Conservation (phyloP, 192 early-diverging fungal species). For the Dispira parvispora region DNA sequence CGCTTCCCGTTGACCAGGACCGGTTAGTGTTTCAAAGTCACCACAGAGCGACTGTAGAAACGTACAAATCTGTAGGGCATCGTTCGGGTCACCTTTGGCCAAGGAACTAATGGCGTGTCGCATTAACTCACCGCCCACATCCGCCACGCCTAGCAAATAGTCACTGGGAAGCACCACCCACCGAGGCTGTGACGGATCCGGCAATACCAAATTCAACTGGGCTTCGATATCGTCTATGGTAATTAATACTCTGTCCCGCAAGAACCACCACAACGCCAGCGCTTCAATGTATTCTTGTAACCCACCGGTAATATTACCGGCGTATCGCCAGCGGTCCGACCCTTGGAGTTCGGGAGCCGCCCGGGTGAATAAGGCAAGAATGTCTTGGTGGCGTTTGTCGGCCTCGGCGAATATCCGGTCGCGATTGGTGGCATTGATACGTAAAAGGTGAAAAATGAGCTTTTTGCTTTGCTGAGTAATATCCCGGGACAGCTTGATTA, state of each 20-base stretch:
- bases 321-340: conserved; percentile 23
- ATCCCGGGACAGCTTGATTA: conserved; percentile 31
- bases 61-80: conserved; percentile 19
- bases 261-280: conserved; percentile 23
- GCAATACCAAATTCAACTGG: not conserved
- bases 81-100: conserved; percentile 24
- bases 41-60: conserved; percentile 22
- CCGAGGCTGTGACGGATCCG: conserved; percentile 12
- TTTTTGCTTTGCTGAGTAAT: conserved; percentile 31
- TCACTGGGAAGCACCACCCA: conserved; percentile 22
- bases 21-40: conserved; percentile 12
- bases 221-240: conserved; percentile 19
- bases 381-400: conserved; percentile 16
- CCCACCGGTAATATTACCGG: conserved; percentile 18
- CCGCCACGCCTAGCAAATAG: conserved; percentile 36
- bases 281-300: conserved; percentile 33
- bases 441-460: conserved; percentile 27
- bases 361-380: conserved; percentile 18
- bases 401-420: conserved; percentile 21
- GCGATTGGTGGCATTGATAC: conserved; percentile 20
- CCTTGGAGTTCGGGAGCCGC: conserved; percentile 21
- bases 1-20: conserved; percentile 13
- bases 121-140: conserved; percentile 41
- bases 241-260: conserved; percentile 17
- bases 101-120: conserved; percentile 37